Evolutionary conservation across 83 land plant species (phyloP).

Genomic region (Diphasiastrum complanatum): DNA sequence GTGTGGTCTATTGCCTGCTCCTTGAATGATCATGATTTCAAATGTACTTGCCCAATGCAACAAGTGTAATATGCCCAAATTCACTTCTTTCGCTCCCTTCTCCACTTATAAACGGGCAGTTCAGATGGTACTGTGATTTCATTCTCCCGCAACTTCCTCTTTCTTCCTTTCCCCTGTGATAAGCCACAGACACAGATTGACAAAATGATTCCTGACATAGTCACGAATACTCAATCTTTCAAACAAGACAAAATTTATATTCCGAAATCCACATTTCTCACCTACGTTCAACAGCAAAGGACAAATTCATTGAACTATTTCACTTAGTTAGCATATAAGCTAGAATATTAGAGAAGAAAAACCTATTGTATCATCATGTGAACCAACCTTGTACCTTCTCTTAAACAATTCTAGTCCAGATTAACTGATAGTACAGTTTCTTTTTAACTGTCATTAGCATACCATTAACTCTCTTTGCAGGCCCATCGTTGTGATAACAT

Average conservation of each 20-base stretch:
- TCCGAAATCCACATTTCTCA: too few relatives aligned
- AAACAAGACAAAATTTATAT: too few relatives aligned
- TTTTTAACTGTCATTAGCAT: too few relatives aligned
- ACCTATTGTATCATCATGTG: too few relatives aligned
- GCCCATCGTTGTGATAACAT: conserved; percentile 15
- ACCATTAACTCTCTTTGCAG: conserved; percentile 27
- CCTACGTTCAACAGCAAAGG: not conserved
- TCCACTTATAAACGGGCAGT: conserved; percentile 27
- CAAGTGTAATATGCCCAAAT: too few relatives aligned
- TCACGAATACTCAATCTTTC: not conserved
- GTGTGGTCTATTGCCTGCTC: too few relatives aligned
- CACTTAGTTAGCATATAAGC: not conserved
- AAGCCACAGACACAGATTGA: not conserved
- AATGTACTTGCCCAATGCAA: too few relatives aligned
- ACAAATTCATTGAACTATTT: not conserved
- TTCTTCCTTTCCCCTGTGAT: conserved; percentile 28
- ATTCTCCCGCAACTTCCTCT: conserved; percentile 17
- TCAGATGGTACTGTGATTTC: conserved; percentile 14
- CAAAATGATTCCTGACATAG: not conserved
- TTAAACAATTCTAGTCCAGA: too few relatives aligned
- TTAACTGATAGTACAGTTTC: too few relatives aligned
- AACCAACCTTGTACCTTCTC: too few relatives aligned
- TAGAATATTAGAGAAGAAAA: too few relatives aligned
- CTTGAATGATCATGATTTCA: too few relatives aligned
- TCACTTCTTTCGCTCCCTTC: conserved; percentile 23